Conservation (phyloP, 2,329 filamentous ascomycete species). For the Exophiala sideris region DNA sequence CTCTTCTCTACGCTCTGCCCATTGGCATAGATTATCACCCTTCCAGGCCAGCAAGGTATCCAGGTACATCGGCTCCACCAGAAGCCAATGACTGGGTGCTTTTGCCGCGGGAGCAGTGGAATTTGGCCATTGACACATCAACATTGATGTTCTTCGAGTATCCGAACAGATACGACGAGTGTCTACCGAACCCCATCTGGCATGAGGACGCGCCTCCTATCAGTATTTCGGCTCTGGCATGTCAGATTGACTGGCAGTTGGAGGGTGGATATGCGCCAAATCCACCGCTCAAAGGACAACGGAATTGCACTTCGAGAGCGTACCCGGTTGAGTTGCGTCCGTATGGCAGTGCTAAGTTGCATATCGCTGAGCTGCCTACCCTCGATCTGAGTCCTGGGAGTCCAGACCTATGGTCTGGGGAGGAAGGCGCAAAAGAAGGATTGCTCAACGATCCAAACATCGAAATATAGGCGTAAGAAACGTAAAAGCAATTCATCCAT, state of each 20-base stretch:
- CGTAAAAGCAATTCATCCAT: neutral
- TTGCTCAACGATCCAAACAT: neutral
- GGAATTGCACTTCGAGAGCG: constrained; percentile 36
- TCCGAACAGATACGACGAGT: constrained; percentile 21
- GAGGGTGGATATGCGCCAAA: constrained; percentile 35
- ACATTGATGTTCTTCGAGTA: constrained; percentile 35
- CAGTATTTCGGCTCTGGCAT: constrained; percentile 38
- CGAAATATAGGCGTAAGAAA: neutral
- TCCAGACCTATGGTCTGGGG: constrained; percentile 16
- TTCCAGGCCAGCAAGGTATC: constrained; percentile 30
- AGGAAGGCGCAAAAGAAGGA: neutral
- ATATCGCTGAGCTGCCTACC: constrained; percentile 45
- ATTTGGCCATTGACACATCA: constrained; percentile 33
- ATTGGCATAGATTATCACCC: constrained; percentile 33
- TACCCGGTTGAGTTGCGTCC: constrained; percentile 41
- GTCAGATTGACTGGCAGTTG: constrained; percentile 40
- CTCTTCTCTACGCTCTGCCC: constrained; percentile 44
- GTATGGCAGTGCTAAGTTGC: constrained; percentile 48
- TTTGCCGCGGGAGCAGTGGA: constrained; percentile 33
- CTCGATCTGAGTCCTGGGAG: constrained; percentile 28
- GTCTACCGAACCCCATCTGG: constrained; percentile 31
- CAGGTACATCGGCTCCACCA: constrained; percentile 28
- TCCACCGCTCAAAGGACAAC: constrained; percentile 33
- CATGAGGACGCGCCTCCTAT: constrained; percentile 35
- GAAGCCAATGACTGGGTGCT: constrained; percentile 38